Evolutionary conservation across 140 eudicot genomes (phyloP).

Genomic region (Cichorium intybus): DNA sequence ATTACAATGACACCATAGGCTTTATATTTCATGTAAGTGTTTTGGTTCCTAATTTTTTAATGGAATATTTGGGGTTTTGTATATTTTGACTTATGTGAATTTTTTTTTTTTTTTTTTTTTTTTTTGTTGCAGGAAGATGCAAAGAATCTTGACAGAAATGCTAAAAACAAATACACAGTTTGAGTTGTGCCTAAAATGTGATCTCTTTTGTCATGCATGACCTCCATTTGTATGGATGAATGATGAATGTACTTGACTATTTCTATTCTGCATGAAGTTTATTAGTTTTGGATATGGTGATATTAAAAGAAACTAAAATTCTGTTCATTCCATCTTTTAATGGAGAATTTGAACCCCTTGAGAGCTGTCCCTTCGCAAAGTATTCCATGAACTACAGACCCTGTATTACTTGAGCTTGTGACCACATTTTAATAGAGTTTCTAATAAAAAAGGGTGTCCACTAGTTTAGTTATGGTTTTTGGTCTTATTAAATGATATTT

Average conservation of each 20-base stretch:
- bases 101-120: not conserved
- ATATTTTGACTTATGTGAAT: not conserved
- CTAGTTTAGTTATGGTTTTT: too few species aligned
- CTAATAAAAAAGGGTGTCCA: too few species aligned
- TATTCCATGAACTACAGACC: too few species aligned
- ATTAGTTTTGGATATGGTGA: not conserved
- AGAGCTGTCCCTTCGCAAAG: too few species aligned
- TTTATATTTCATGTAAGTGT: slow-evolving; percentile 72
- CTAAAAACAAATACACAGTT: slow-evolving; percentile 62
- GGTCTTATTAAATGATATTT: too few species aligned
- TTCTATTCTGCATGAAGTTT: slow-evolving; percentile 5
- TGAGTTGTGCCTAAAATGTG: slow-evolving; percentile 36
- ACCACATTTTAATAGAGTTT: too few species aligned
- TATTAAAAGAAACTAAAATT: not conserved
- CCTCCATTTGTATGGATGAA: slow-evolving; percentile 15
- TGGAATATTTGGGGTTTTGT: not conserved
- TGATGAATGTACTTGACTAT: slow-evolving; percentile 16
- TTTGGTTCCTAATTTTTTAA: not conserved
- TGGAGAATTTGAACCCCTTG: not conserved
- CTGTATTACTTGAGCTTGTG: too few species aligned
- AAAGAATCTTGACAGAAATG: slow-evolving; percentile 40
- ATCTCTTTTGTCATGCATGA: not conserved
- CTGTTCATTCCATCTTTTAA: not conserved
- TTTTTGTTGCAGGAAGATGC: slow-evolving; percentile 73
- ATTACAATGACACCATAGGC: slow-evolving; percentile 62